These are phyloP conservation scores for Colletotrichum chrysophilum DNA, from an alignment of 2,329 filamentous ascomycete genomes.

Conservation along the genomic window DNA sequence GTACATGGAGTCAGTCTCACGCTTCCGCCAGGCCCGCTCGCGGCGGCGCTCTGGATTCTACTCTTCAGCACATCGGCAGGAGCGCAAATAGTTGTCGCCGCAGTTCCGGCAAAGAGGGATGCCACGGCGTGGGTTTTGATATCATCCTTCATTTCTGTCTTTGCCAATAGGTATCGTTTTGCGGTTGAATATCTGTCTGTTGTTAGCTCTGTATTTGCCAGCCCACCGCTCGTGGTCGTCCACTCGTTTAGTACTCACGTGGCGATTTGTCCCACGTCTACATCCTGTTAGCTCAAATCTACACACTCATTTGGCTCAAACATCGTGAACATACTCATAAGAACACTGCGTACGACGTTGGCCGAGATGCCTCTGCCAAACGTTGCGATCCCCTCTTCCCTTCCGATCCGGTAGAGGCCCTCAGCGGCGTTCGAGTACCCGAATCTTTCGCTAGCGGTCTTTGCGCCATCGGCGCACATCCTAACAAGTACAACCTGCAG, in stretches of 20 bases:
- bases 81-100: constrained; percentile 49
- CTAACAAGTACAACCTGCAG: constrained; percentile 42
- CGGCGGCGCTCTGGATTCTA: constrained; percentile 40
- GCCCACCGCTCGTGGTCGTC: neutral
- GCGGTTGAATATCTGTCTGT: constrained; percentile 36
- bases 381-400: constrained; percentile 42
- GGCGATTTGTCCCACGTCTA: constrained; percentile 48
- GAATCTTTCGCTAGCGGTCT: constrained; percentile 37
- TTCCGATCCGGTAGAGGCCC: constrained; percentile 35
- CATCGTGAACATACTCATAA: constrained; percentile 45
- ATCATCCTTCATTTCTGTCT: constrained; percentile 38
- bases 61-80: constrained; percentile 51
- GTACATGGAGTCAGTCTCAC: neutral
- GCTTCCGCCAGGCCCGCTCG: constrained; percentile 7
- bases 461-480: constrained; percentile 52
- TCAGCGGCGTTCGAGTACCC: constrained; percentile 41
- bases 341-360: constrained; percentile 45
- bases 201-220: neutral
- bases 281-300: constrained; percentile 15
- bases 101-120: constrained; percentile 47
- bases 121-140: constrained; percentile 44
- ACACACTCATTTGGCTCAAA: constrained; percentile 40
- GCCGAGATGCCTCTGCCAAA: constrained; percentile 43
- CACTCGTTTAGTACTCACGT: constrained; percentile 34
- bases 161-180: constrained; percentile 35